Conservation (phyloP, 2,329 filamentous ascomycete genomes). For the Penicillium griseofulvum region DNA sequence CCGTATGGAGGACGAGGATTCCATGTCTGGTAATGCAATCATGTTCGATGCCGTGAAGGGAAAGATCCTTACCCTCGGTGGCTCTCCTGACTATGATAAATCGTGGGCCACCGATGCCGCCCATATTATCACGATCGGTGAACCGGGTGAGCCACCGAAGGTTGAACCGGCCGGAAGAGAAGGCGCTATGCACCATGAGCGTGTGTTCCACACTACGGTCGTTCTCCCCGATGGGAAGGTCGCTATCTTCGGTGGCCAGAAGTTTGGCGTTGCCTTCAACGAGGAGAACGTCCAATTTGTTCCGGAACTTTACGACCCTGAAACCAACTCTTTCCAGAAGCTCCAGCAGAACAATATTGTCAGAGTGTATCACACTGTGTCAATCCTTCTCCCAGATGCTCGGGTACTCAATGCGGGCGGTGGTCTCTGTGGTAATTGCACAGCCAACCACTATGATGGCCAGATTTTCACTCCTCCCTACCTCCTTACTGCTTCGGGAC, state of each 20-base stretch:
- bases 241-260: conserved; percentile 51
- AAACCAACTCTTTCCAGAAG: conserved; percentile 40
- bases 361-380: conserved; percentile 49
- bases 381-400: conserved; percentile 51
- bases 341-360: conserved; percentile 20
- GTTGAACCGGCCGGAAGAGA: conserved; percentile 35
- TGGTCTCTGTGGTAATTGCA: conserved; percentile 52
- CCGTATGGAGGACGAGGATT: conserved; percentile 46
- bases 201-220: conserved; percentile 49
- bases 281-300: conserved; percentile 42
- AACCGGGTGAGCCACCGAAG: conserved; percentile 9
- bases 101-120: conserved; percentile 45
- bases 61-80: conserved; percentile 56
- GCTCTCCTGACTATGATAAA: conserved; percentile 48
- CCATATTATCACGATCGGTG: conserved; percentile 51
- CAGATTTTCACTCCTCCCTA: conserved; percentile 59
- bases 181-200: conserved; percentile 50
- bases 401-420: conserved; percentile 54
- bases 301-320: conserved; percentile 50
- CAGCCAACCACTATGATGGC: conserved; percentile 53
- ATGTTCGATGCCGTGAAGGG: conserved; percentile 58
- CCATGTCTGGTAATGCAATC: conserved; percentile 57
- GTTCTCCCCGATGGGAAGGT: conserved; percentile 51
- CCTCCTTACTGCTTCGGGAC: conserved; percentile 49
- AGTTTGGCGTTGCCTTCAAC: conserved; percentile 44